phyloP scores from a whole-genome alignment of 148 eudicot genomes.

The Rhododendron vialii region DNA sequence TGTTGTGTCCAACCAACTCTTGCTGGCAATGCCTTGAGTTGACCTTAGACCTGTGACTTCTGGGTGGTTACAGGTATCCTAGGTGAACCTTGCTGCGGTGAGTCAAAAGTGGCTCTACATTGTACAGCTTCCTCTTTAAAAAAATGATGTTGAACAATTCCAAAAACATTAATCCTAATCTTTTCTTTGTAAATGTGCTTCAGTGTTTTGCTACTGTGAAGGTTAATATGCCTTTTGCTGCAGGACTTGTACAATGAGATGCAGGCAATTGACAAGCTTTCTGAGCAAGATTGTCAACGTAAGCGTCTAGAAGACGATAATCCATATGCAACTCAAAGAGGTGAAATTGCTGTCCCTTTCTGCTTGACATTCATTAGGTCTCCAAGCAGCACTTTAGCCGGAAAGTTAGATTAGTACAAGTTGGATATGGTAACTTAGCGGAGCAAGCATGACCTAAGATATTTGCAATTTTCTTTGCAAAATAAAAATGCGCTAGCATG shows the following conservation, averaged over 20 bases:
- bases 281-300: conserved; percentile 43
- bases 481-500: not conserved
- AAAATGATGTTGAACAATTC: not conserved
- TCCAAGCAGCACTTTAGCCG: not conserved
- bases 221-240: not conserved
- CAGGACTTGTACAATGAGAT: conserved; percentile 63
- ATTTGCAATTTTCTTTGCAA: not conserved
- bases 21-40: not conserved
- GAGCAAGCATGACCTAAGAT: not conserved
- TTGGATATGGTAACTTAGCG: not conserved
- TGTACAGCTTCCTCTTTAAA: not conserved
- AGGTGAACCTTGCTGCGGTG: not conserved
- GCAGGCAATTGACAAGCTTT: conserved; percentile 36
- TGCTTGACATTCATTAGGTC: not conserved
- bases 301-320: conserved; percentile 37
- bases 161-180: not conserved
- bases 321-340: conserved; percentile 42
- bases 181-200: not conserved
- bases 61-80: not conserved
- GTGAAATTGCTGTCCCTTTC: conserved; percentile 14
- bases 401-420: not conserved
- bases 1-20: not conserved
- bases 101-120: not conserved
- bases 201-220: not conserved
- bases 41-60: not conserved